Conservation (phyloP, 2,329 filamentous ascomycete species). For the Apiospora malaysiana region DNA sequence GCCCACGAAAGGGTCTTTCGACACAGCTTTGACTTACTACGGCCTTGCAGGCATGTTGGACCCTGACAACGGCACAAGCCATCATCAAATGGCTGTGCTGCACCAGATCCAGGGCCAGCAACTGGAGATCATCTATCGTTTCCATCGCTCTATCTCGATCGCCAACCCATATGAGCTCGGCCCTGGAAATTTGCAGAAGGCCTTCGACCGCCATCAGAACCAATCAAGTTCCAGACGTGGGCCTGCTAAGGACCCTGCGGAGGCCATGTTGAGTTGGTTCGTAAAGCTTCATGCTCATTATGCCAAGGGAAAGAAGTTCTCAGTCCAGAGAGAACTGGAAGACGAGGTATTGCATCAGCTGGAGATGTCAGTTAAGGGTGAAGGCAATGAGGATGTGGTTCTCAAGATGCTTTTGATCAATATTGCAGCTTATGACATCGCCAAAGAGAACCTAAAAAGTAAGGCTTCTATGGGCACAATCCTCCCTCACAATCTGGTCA, state of each 20-base stretch:
- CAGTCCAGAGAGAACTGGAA: constrained; percentile 81
- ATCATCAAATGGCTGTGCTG: constrained; percentile 91
- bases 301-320: constrained; percentile 77
- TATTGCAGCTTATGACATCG: constrained; percentile 80
- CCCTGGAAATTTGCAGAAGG: constrained; percentile 75
- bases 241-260: constrained; percentile 58
- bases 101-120: constrained; percentile 79
- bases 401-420: constrained; percentile 86
- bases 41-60: constrained; percentile 78
- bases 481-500: neutral
- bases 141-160: constrained; percentile 82
- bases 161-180: constrained; percentile 77
- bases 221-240: constrained; percentile 41
- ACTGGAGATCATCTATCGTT: constrained; percentile 84
- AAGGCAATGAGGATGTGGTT: constrained; percentile 65
- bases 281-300: constrained; percentile 84
- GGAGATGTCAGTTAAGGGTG: constrained; percentile 73
- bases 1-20: constrained; percentile 71
- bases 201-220: constrained; percentile 67
- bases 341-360: constrained; percentile 83
- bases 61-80: constrained; percentile 79
- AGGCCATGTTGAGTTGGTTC: constrained; percentile 80
- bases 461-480: constrained; percentile 32
- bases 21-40: constrained; percentile 84
- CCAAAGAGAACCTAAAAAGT: constrained; percentile 66